These are phyloP conservation scores for Sporobolomyces pararoseus DNA, from an alignment of 768 basidiomycete genomes.

Conservation along the genomic window DNA sequence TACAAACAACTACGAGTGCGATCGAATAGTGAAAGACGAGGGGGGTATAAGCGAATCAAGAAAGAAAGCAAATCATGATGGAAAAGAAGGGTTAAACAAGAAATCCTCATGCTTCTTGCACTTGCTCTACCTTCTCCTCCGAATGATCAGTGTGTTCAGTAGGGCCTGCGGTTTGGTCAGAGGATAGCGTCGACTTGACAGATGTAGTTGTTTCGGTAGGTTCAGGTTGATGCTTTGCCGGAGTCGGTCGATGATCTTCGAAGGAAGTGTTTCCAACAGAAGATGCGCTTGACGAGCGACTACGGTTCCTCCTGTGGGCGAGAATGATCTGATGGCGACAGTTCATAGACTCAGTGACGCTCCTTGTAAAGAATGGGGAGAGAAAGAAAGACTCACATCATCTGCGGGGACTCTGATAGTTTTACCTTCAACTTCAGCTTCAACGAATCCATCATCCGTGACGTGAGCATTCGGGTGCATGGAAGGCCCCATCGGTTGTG, in stretches of 20 bases:
- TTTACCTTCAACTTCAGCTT: constrained; percentile 34
- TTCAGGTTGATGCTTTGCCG: not conserved
- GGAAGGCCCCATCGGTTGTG: constrained; percentile 32
- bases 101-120: not conserved
- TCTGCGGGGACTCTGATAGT: constrained; percentile 35
- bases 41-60: not conserved
- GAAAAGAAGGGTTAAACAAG: not conserved
- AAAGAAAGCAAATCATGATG: not conserved
- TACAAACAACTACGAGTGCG: not conserved
- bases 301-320: constrained; percentile 12
- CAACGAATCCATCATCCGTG: constrained; percentile 35
- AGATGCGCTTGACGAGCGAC: constrained; percentile 8
- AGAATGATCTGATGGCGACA: constrained; percentile 13
- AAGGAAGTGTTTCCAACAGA: not conserved
- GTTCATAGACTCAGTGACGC: not conserved
- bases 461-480: constrained; percentile 28
- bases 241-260: not conserved
- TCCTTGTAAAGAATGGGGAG: not conserved
- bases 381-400: constrained; percentile 8
- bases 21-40: no score
- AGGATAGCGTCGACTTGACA: no score
- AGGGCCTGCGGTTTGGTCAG: no score
- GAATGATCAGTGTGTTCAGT: no score
- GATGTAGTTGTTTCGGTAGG: no score
- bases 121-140: no score